Conservation (phyloP, 148 eudicot genomes). For the Oxyria digyna region DNA sequence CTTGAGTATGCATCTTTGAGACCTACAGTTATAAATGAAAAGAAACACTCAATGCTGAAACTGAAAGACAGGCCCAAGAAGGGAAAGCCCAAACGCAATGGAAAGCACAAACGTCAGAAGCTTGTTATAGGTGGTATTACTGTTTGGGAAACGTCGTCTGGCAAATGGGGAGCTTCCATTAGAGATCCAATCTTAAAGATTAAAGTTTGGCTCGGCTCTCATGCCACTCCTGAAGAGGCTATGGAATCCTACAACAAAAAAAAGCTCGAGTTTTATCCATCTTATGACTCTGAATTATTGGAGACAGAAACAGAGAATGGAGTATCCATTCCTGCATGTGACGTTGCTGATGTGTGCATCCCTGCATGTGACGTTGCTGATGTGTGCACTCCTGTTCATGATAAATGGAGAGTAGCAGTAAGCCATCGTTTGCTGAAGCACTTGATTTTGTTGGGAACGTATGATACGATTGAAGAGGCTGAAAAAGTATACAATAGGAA, state of each 20-base stretch:
- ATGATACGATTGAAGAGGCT: slow-evolving; percentile 3
- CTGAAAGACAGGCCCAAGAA: background rate
- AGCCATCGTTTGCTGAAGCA: background rate
- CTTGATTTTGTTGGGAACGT: background rate
- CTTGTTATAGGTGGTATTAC: slow-evolving; percentile 1
- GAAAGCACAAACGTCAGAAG: background rate
- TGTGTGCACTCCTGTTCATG: background rate
- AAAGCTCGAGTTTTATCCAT: background rate
- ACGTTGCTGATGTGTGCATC: background rate
- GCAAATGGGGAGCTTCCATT: background rate
- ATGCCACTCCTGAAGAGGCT: background rate
- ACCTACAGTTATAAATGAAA: background rate
- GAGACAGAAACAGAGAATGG: background rate
- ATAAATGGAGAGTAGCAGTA: slow-evolving; percentile 2
- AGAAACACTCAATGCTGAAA: background rate
- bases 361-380: background rate
- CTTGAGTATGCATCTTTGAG: background rate
- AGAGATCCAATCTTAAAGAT: background rate
- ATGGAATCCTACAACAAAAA: background rate
- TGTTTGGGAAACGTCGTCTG: background rate
- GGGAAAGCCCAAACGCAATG: background rate
- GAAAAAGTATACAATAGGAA: slow-evolving; percentile 2
- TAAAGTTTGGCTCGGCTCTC: background rate
- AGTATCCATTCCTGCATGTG: background rate
- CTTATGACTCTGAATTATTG: background rate